Evolutionary conservation across 768 basidiomycete genomes (phyloP).

Genomic region (Russula ochroleuca): DNA sequence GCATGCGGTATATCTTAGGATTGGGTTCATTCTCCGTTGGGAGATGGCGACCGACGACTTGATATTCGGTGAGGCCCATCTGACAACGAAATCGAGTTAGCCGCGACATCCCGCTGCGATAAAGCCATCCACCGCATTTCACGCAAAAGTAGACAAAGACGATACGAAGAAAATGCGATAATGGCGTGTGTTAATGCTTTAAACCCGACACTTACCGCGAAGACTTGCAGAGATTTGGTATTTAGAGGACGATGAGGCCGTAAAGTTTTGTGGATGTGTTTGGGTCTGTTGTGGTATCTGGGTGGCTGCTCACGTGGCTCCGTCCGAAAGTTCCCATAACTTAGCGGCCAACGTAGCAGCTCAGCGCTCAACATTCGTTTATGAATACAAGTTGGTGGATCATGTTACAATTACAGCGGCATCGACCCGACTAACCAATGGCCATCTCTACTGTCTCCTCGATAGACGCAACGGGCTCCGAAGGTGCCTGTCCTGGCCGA

Average conservation of each 20-base stretch:
- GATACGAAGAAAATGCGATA: neutral
- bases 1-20: slow-evolving; percentile 99
- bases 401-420: slow-evolving; percentile 7
- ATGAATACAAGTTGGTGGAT: slow-evolving; percentile 8
- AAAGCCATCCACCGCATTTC: slow-evolving; percentile 13
- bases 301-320: slow-evolving; percentile 2
- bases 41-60: slow-evolving; percentile 95
- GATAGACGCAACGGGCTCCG: slow-evolving; percentile 9
- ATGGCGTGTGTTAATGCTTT: neutral
- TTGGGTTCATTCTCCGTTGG: slow-evolving; percentile 90
- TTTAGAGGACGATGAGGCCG: slow-evolving; percentile 31
- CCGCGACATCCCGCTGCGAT: slow-evolving; percentile 13
- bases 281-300: slow-evolving; percentile 21
- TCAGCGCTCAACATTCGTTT: neutral
- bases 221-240: slow-evolving; percentile 16
- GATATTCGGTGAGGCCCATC: slow-evolving; percentile 88
- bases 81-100: slow-evolving; percentile 29
- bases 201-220: slow-evolving; percentile 33
- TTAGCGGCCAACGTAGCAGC: too few relatives aligned
- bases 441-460: slow-evolving; percentile 23
- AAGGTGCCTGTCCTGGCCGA: slow-evolving; percentile 35
- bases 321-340: neutral
- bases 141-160: neutral
- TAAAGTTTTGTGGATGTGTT: slow-evolving; percentile 11
- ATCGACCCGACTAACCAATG: slow-evolving; percentile 17